phyloP scores from a whole-genome alignment of 257 asterid genomes.

The Ligustrum vulgare region DNA sequence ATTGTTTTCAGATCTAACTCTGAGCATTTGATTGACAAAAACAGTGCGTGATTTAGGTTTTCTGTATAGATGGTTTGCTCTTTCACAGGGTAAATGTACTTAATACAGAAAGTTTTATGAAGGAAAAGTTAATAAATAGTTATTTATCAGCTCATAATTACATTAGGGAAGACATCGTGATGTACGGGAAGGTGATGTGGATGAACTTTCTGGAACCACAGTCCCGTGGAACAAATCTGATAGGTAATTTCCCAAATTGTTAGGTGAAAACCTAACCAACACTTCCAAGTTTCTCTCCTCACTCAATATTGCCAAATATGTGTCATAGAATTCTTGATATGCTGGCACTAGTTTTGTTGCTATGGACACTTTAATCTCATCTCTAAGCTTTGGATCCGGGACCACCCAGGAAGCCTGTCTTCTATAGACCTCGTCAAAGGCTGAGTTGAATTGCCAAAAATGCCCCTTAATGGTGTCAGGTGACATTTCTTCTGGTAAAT shows the following conservation, averaged over 20 bases:
- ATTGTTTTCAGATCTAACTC: neutral
- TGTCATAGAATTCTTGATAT: slow-evolving; percentile 52
- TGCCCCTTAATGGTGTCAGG: slow-evolving; percentile 33
- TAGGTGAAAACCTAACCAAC: slow-evolving; percentile 56
- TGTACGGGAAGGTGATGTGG: slow-evolving; percentile 33
- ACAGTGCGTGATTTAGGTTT: neutral
- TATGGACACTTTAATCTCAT: slow-evolving; percentile 56
- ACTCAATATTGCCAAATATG: slow-evolving; percentile 36
- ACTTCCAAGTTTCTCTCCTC: slow-evolving; percentile 43
- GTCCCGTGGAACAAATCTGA: slow-evolving; percentile 56
- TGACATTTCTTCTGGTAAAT: slow-evolving; percentile 24
- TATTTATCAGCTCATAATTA: neutral
- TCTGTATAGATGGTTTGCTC: neutral
- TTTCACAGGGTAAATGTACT: neutral
- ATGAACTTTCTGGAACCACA: slow-evolving; percentile 26
- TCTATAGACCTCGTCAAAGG: slow-evolving; percentile 51
- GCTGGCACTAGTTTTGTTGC: slow-evolving; percentile 53
- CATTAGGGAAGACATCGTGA: slow-evolving; percentile 35
- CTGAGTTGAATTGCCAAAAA: slow-evolving; percentile 47
- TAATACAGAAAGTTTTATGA: neutral
- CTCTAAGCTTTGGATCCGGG: slow-evolving; percentile 52
- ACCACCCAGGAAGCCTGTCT: slow-evolving; percentile 60
- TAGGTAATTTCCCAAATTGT: slow-evolving; percentile 57
- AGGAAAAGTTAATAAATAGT: neutral
- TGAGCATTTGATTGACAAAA: neutral